A percentile compares a stretch with the other conserved stretches of the same genome.
phyloP scores from a whole-genome alignment of 108 stramenopile species.

The Parmales sp. region DNA sequence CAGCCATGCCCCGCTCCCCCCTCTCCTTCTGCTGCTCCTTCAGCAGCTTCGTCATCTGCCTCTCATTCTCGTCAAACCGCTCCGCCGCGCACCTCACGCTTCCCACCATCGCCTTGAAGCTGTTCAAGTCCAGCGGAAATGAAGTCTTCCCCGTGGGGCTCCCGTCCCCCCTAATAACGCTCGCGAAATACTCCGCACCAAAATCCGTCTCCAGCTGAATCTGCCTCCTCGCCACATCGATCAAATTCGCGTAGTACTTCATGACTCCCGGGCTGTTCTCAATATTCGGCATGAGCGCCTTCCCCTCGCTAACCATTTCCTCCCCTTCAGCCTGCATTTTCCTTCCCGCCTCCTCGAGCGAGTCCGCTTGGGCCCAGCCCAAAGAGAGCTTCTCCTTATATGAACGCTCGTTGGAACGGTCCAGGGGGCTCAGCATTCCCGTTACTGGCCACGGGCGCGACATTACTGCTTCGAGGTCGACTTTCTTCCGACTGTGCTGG shows the following conservation, averaged over 20 bases:
- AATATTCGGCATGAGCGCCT: not conserved
- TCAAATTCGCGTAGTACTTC: not conserved
- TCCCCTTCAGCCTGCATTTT: constrained; percentile 1
- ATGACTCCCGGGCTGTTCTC: constrained; percentile 3
- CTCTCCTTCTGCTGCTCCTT: not conserved
- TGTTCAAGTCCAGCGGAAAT: not conserved
- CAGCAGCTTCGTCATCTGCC: not conserved
- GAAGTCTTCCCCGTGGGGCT: not conserved
- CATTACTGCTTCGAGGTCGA: not conserved
- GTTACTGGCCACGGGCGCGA: not conserved
- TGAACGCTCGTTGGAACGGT: not conserved
- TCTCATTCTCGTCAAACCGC: not conserved
- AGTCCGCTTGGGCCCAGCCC: not conserved
- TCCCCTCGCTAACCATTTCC: constrained; percentile 3
- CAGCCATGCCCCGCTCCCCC: too few species aligned
- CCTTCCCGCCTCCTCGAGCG: not conserved
- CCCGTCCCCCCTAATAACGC: not conserved
- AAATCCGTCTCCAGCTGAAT: not conserved
- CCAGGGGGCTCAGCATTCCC: not conserved
- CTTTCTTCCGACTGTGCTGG: not conserved
- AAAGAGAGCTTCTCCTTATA: not conserved
- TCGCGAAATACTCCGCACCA: not conserved
- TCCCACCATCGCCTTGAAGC: not conserved
- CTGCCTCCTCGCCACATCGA: not conserved
- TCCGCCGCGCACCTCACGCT: constrained; percentile 3